A percentile compares a stretch with the other conserved stretches of the same genome.
Evolutionary conservation across 441 rosid genomes (phyloP).

Genomic region (Adansonia rubrostipa): DNA sequence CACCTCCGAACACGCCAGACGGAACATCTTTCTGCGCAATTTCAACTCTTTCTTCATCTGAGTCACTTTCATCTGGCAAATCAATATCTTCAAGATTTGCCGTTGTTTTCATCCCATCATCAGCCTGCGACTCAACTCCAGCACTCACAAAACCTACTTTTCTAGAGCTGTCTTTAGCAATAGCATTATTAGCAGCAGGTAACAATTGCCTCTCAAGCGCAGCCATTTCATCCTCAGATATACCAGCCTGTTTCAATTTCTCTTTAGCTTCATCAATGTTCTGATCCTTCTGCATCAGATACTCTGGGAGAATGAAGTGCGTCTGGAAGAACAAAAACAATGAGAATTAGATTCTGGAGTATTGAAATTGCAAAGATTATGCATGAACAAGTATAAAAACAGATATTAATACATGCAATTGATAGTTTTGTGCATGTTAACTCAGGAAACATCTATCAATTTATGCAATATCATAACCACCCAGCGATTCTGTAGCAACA

Average conservation of each 20-base stretch:
- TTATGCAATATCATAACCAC: background rate
- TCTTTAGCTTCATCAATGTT: constrained; percentile 88
- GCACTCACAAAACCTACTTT: constrained; percentile 89
- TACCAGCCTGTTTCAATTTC: constrained; percentile 78
- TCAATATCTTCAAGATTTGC: constrained; percentile 81
- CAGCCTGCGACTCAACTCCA: constrained; percentile 71
- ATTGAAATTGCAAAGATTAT: background rate
- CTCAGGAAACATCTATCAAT: background rate
- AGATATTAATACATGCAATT: background rate
- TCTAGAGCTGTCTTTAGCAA: constrained; percentile 53
- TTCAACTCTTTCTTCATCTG: constrained; percentile 70
- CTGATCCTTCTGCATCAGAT: constrained; percentile 89
- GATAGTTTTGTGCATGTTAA: background rate
- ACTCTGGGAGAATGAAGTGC: constrained; percentile 82
- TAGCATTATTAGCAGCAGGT: constrained; percentile 42
- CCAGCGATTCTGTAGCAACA: background rate
- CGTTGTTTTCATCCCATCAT: constrained; percentile 44
- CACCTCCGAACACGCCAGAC: constrained; percentile 80
- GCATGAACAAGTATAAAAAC: constrained; percentile 17
- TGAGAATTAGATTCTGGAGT: background rate
- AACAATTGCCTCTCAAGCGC: constrained; percentile 88
- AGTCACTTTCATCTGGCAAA: constrained; percentile 81
- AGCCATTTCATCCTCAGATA: constrained; percentile 90
- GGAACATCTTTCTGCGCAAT: constrained; percentile 88
- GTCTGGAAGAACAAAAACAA: constrained; percentile 50